These are phyloP conservation scores for Dipteronia dyeriana DNA, from an alignment of 345 rosid species.

Conservation along the genomic window DNA sequence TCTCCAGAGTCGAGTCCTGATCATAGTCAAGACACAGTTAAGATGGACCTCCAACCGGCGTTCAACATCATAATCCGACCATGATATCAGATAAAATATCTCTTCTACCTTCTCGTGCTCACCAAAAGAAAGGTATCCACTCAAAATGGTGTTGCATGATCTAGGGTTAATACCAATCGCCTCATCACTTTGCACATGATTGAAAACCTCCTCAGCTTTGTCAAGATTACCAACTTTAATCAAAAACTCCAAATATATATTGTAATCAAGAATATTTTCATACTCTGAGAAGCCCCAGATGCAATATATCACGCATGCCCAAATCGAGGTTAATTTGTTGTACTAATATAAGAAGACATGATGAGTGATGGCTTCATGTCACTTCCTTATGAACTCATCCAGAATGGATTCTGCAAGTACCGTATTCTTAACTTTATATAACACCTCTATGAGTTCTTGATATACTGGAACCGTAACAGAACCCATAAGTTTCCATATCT, in stretches of 20 bases:
- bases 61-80: too few relatives aligned
- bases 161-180: slow-evolving; percentile 54
- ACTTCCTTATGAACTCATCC: slow-evolving; percentile 56
- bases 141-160: slow-evolving; percentile 66
- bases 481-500: slow-evolving; percentile 61
- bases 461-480: slow-evolving; percentile 48
- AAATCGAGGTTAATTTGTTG: slow-evolving; percentile 46
- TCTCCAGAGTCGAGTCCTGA: too few relatives aligned
- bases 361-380: slow-evolving; percentile 60
- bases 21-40: too few relatives aligned
- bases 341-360: slow-evolving; percentile 54
- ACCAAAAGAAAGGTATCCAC: slow-evolving; percentile 50
- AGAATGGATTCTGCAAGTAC: slow-evolving; percentile 63
- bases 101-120: too few relatives aligned
- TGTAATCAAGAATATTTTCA: slow-evolving; percentile 37
- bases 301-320: slow-evolving; percentile 59
- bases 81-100: too few relatives aligned
- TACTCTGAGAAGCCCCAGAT: slow-evolving; percentile 48
- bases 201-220: slow-evolving; percentile 56
- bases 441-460: too few relatives aligned
- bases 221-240: too few relatives aligned
- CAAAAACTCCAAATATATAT: slow-evolving; percentile 70
- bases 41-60: too few relatives aligned
- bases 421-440: too few relatives aligned
- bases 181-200: slow-evolving; percentile 43